Conservation (phyloP, 2,329 filamentous ascomycete species). For the Hymenoscyphus occultus region DNA sequence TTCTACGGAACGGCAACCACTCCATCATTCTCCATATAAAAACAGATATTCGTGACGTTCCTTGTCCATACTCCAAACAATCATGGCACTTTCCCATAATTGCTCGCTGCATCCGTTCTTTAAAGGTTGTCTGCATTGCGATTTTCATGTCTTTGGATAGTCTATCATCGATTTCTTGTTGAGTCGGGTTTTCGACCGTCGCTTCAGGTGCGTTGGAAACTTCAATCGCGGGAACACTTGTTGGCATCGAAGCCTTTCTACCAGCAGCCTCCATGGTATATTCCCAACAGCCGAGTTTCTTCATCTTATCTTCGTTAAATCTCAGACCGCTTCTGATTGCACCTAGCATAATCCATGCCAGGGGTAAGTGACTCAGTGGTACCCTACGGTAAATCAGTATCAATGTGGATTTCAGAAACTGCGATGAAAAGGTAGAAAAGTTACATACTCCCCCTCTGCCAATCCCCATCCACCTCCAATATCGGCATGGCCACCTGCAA, state of each 20-base stretch:
- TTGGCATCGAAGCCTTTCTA: background rate
- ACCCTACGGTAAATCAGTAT: background rate
- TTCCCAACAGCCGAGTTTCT: conserved; percentile 1
- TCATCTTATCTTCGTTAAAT: conserved; percentile 52
- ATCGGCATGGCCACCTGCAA: conserved; percentile 58
- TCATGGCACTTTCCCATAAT: background rate
- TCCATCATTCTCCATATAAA: conserved; percentile 3
- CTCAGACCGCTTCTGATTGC: conserved; percentile 52
- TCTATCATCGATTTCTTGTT: background rate
- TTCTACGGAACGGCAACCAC: conserved; percentile 2
- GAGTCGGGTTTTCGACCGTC: background rate
- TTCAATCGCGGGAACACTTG: background rate
- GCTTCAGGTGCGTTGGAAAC: background rate
- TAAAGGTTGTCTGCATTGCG: background rate
- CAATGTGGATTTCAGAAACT: background rate
- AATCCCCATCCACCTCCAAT: conserved; percentile 56
- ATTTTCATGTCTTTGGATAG: background rate
- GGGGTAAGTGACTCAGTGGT: conserved; percentile 16
- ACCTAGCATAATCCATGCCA: conserved; percentile 60
- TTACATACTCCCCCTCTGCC: conserved; percentile 25
- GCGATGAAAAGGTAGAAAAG: background rate
- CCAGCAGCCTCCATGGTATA: background rate
- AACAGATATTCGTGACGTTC: background rate
- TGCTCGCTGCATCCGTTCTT: conserved; percentile 1
- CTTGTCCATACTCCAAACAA: conserved; percentile 3